Percentiles rank a stretch among this genome's conserved stretches.
These are phyloP conservation scores for Chionographis japonica DNA, from an alignment of 106 monocot species.

Conservation along the genomic window DNA sequence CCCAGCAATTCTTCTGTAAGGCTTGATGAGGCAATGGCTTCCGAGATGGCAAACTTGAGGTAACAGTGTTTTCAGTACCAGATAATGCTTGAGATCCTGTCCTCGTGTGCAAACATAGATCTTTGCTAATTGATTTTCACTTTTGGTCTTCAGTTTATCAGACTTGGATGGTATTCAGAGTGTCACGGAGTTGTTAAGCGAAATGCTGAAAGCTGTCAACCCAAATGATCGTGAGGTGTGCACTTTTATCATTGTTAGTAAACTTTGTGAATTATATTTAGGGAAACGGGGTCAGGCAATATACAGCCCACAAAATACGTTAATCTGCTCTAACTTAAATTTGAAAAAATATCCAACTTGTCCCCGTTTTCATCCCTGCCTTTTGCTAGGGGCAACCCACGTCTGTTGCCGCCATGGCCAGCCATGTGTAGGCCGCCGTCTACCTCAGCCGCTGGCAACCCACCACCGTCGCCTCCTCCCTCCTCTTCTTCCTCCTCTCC, in stretches of 20 bases:
- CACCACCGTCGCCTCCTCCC: no score
- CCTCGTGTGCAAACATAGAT: background rate
- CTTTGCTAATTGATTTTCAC: constrained; percentile 10
- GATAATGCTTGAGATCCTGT: no score
- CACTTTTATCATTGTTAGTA: background rate
- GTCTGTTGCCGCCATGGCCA: no score
- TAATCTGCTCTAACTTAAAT: no score
- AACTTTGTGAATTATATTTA: background rate
- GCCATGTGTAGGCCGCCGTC: no score
- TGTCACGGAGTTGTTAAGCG: constrained; percentile 67
- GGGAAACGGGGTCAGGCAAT: no score
- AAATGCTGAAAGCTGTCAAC: constrained; percentile 88
- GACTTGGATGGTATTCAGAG: constrained; percentile 62
- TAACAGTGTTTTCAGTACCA: background rate
- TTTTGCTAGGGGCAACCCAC: no score
- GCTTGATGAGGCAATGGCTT: constrained; percentile 86
- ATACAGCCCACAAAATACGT: no score
- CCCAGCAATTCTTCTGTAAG: constrained; percentile 48
- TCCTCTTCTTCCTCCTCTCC: no score
- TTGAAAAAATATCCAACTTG: no score
- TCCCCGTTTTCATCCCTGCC: no score
- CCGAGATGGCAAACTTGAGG: constrained; percentile 72
- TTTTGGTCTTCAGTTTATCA: constrained; percentile 40
- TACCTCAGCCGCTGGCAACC: no score
- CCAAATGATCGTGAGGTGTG: constrained; percentile 59